Evolutionary conservation across 345 rosid genomes (phyloP).

Genomic region (Turritis glabra): DNA sequence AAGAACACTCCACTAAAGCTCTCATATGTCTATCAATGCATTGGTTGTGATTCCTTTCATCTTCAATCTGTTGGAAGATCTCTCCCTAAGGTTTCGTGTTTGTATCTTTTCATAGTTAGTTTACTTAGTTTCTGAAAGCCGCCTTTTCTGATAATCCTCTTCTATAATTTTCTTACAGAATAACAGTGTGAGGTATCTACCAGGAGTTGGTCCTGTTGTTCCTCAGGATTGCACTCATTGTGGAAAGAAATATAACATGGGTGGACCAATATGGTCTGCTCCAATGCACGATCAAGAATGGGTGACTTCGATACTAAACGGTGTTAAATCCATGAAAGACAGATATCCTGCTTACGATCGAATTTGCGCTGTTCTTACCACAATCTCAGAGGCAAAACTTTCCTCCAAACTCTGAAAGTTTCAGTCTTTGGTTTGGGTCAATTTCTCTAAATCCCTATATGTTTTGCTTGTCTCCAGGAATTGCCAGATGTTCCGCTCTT

Average conservation of each 20-base stretch:
- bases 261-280: constrained; percentile 99
- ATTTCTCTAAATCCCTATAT: neutral
- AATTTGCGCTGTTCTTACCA: constrained; percentile 85
- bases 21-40: constrained; percentile 95
- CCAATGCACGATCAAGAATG: constrained; percentile 94
- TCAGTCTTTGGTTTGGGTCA: neutral
- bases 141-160: neutral
- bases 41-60: constrained; percentile 97
- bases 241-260: constrained; percentile 96
- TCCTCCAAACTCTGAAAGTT: constrained; percentile 3
- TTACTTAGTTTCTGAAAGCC: neutral
- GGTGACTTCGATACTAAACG: constrained; percentile 65
- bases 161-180: constrained; percentile 46
- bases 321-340: constrained; percentile 74
- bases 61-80: constrained; percentile 92
- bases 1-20: constrained; percentile 99
- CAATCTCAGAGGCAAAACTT: constrained; percentile 71
- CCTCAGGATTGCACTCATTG: constrained; percentile 90
- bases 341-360: constrained; percentile 89
- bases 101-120: constrained; percentile 4
- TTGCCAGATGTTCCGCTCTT: constrained; percentile 93
- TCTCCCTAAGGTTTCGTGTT: constrained; percentile 65
- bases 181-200: constrained; percentile 80
- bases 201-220: constrained; percentile 93
- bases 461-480: constrained; percentile 58